phyloP scores from a whole-genome alignment of 1,139 yeast genomes.

The Taphrina confusa region DNA sequence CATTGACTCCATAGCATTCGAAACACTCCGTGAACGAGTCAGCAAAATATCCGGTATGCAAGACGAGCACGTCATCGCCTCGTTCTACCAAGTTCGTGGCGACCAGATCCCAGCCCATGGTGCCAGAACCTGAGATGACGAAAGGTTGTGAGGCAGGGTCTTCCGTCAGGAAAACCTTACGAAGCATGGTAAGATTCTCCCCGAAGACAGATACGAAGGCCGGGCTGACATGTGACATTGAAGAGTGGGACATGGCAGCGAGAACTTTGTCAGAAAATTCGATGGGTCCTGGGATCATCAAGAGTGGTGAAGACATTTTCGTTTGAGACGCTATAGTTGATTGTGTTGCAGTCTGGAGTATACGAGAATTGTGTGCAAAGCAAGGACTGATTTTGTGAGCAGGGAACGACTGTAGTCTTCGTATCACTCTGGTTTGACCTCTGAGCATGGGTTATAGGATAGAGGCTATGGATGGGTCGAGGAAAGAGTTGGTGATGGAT shows the following conservation, averaged over 20 bases:
- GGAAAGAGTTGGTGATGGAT: no score
- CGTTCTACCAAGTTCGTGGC: slow-evolving; percentile 70
- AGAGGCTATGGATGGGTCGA: no score
- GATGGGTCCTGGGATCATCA: slow-evolving; percentile 67
- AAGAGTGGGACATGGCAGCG: slow-evolving; percentile 78
- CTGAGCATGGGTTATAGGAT: no score
- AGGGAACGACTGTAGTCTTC: no score
- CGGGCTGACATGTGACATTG: slow-evolving; percentile 89
- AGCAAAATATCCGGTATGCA: slow-evolving; percentile 86
- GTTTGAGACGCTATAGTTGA: neutral
- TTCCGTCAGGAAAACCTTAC: slow-evolving; percentile 72
- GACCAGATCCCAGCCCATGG: slow-evolving; percentile 91
- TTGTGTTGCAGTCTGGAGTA: no score
- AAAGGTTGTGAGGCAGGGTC: slow-evolving; percentile 70
- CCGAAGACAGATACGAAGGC: slow-evolving; percentile 78
- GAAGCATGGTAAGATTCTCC: slow-evolving; percentile 63
- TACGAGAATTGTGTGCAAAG: no score
- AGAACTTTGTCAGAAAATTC: slow-evolving; percentile 82
- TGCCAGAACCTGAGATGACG: slow-evolving; percentile 86
- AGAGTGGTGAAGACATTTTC: slow-evolving; percentile 22
- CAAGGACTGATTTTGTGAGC: no score
- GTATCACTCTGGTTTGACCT: no score
- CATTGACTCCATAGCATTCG: slow-evolving; percentile 71
- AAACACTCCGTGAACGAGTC: slow-evolving; percentile 81
- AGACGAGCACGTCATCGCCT: slow-evolving; percentile 68